Percentiles rank a stretch among this genome's conserved stretches.
phyloP scores from a whole-genome alignment of 768 basidiomycete genomes.

The Boletus rufocinnamomeus region DNA sequence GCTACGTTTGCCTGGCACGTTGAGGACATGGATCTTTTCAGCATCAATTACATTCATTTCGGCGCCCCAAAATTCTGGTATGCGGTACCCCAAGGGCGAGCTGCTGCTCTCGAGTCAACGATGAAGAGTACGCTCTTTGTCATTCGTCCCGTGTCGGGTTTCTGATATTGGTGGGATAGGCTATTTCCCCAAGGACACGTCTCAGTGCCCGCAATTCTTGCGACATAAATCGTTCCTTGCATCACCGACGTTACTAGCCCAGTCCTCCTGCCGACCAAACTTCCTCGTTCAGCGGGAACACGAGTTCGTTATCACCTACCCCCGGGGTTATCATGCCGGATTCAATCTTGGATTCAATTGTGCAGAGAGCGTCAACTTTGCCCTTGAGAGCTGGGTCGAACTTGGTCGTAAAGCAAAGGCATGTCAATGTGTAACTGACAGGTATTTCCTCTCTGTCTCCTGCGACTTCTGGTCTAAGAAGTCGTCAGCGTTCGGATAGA shows the following conservation, averaged over 20 bases:
- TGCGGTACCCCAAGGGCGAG: slow-evolving; percentile 85
- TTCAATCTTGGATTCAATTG: slow-evolving; percentile 97
- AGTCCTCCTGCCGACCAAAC: slow-evolving; percentile 81
- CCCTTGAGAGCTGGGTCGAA: slow-evolving; percentile 91
- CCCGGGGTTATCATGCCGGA: slow-evolving; percentile 93
- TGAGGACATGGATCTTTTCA: slow-evolving; percentile 99
- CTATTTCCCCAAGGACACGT: slow-evolving; percentile 86
- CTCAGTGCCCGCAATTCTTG: slow-evolving; percentile 88
- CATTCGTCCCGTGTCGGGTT: neutral
- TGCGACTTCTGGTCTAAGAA: slow-evolving; percentile 8
- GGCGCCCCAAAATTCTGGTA: slow-evolving; percentile 99
- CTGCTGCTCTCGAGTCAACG: slow-evolving; percentile 78
- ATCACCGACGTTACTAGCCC: slow-evolving; percentile 79
- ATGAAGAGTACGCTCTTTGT: slow-evolving; percentile 68
- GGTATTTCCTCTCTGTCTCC: slow-evolving; percentile 43
- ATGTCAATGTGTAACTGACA: slow-evolving; percentile 73
- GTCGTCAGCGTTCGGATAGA: slow-evolving; percentile 83
- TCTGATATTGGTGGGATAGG: slow-evolving; percentile 43
- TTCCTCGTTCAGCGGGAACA: slow-evolving; percentile 87
- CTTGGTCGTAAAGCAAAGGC: slow-evolving; percentile 78
- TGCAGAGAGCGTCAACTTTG: slow-evolving; percentile 97
- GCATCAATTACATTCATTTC: slow-evolving; percentile 99
- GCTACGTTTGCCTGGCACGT: slow-evolving; percentile 99
- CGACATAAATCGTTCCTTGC: slow-evolving; percentile 96
- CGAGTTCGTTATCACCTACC: slow-evolving; percentile 97